A percentile compares a stretch with the other conserved stretches of the same genome.
phyloP scores from a whole-genome alignment of 1,284 basidiomycete species.

The Ceratobasidium sp. region DNA sequence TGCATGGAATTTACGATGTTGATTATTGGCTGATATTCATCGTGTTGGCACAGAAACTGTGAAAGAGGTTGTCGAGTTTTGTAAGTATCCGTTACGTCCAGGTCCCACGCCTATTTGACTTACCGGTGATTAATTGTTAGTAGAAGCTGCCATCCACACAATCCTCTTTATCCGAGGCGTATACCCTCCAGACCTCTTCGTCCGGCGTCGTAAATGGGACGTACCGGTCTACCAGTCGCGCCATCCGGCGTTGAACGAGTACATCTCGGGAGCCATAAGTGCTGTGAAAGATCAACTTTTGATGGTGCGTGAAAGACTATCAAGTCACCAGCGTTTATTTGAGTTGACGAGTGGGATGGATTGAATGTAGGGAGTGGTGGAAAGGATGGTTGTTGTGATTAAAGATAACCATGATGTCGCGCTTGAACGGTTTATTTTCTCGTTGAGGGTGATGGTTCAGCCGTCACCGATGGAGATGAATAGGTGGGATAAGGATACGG shows the following conservation, averaged over 20 bases:
- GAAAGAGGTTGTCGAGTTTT: conserved; percentile 36
- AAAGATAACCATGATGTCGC: conserved; percentile 73
- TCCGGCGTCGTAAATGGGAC: conserved; percentile 88
- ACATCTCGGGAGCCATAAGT: conserved; percentile 85
- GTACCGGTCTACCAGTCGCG: conserved; percentile 92
- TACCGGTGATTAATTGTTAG: conserved; percentile 60
- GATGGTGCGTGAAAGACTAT: conserved; percentile 62
- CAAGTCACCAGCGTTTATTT: too few species aligned
- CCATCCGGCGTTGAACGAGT: conserved; percentile 88
- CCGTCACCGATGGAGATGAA: conserved; percentile 65
- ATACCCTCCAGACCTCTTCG: conserved; percentile 90
- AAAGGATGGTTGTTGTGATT: conserved; percentile 83
- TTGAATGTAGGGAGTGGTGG: conserved; percentile 71
- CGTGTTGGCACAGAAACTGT: conserved; percentile 32
- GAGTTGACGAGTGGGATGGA: too few species aligned
- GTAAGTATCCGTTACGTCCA: neutral
- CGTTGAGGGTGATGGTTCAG: conserved; percentile 75
- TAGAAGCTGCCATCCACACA: conserved; percentile 93
- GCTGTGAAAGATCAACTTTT: conserved; percentile 82
- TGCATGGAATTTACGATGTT: neutral
- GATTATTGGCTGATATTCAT: neutral
- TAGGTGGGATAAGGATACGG: conserved; percentile 59
- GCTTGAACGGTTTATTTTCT: conserved; percentile 74
- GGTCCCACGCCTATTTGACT: too few species aligned
- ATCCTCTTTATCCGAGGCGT: conserved; percentile 91